These are phyloP conservation scores for Exsudoporus floridanus DNA, from an alignment of 1,284 basidiomycete species.

Conservation along the genomic window DNA sequence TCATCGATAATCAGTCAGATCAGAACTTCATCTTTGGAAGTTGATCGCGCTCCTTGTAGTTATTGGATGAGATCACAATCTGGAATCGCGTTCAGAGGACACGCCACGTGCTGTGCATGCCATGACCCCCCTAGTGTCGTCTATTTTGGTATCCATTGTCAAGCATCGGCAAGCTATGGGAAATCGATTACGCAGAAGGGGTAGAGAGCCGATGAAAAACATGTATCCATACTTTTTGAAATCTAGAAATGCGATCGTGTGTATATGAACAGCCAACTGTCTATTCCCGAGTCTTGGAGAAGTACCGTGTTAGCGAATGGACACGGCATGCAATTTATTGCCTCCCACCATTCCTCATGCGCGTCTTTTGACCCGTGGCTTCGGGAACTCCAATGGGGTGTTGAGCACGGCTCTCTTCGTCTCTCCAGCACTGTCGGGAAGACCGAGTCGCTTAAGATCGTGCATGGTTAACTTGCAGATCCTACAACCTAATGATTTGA, in stretches of 20 bases:
- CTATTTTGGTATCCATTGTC: background rate
- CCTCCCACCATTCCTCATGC: constrained; percentile 5
- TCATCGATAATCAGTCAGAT: constrained; percentile 8
- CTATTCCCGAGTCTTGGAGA: background rate
- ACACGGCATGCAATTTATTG: background rate
- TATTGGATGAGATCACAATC: no score
- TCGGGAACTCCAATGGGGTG: constrained; percentile 79
- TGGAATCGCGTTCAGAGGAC: background rate
- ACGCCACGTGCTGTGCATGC: background rate
- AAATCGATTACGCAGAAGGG: background rate
- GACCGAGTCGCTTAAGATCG: constrained; percentile 67
- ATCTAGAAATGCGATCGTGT: background rate
- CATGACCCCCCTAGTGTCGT: background rate
- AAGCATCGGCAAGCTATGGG: no score
- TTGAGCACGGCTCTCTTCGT: constrained; percentile 70
- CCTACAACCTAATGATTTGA: constrained; percentile 66
- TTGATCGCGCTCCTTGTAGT: background rate
- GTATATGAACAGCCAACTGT: background rate
- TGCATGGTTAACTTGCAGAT: constrained; percentile 56
- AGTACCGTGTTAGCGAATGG: background rate
- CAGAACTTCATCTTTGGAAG: background rate
- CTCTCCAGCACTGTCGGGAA: constrained; percentile 57
- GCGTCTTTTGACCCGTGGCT: constrained; percentile 39
- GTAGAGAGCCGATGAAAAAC: background rate
- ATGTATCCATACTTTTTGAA: constrained; percentile 3